Evolutionary conservation across 2,329 filamentous ascomycete genomes (phyloP).

Genomic region (Fusarium denticulatum): DNA sequence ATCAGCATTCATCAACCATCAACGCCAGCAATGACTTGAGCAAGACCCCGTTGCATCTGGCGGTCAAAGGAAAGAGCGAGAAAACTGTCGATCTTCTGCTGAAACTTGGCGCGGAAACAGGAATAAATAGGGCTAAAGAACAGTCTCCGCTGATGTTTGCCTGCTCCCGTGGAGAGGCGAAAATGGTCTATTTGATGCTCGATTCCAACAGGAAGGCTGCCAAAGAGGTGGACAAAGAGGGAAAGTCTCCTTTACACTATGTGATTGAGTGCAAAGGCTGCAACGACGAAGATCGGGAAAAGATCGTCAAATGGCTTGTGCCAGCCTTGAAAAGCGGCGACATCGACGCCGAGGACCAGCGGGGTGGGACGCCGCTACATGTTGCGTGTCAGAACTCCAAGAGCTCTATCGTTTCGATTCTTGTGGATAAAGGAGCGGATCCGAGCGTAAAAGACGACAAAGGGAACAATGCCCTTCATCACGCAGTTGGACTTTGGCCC

Average conservation of each 20-base stretch:
- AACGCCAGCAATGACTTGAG: background rate
- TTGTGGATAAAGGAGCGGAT: background rate
- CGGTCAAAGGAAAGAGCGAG: background rate
- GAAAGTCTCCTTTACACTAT: background rate
- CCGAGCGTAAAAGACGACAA: too few relatives aligned
- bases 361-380: background rate
- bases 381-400: background rate
- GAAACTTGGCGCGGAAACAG: background rate
- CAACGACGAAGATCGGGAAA: background rate
- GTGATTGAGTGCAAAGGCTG: background rate
- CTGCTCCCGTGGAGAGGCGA: background rate
- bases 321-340: background rate
- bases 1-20: background rate
- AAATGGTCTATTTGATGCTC: background rate
- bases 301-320: background rate
- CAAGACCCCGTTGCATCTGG: background rate
- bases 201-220: fast-evolving
- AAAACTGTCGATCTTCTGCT: background rate
- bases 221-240: background rate
- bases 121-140: background rate
- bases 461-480: background rate
- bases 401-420: background rate
- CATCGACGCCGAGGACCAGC: background rate
- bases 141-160: background rate
- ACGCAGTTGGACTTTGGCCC: background rate